Evolutionary conservation across 768 basidiomycete species (phyloP).

Genomic region (Collybiopsis luxurians): DNA sequence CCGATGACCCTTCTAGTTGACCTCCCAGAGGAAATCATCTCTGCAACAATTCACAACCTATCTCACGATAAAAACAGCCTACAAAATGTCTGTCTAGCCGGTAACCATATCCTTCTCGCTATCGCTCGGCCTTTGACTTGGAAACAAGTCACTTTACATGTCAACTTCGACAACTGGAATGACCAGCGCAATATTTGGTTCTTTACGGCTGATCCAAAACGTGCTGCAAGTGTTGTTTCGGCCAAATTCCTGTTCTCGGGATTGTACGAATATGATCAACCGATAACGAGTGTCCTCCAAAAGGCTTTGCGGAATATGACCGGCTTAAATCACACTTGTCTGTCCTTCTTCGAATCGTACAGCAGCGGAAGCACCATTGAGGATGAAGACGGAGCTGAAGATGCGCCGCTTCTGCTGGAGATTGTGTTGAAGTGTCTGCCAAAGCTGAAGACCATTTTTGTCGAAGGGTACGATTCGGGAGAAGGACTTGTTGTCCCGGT

Average conservation of each 20-base stretch:
- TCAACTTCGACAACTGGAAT: background rate
- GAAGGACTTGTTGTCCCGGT: background rate
- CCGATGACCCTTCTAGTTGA: background rate
- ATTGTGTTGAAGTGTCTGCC: background rate
- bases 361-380: too few relatives aligned
- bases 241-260: background rate
- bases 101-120: background rate
- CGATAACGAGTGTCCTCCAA: background rate
- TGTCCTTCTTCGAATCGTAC: background rate
- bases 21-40: background rate
- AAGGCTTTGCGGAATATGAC: background rate
- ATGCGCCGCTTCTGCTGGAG: background rate
- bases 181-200: background rate
- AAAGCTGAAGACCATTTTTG: background rate
- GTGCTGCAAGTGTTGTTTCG: background rate
- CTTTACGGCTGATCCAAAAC: background rate
- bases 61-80: background rate
- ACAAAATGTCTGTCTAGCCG: background rate
- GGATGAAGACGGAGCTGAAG: background rate
- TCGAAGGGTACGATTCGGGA: background rate
- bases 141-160: background rate
- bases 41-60: background rate
- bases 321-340: background rate
- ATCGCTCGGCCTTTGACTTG: background rate
- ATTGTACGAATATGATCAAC: background rate